These are phyloP conservation scores for Lichina pygmaea DNA, from an alignment of 495 filamentous ascomycete genomes.

Conservation along the genomic window DNA sequence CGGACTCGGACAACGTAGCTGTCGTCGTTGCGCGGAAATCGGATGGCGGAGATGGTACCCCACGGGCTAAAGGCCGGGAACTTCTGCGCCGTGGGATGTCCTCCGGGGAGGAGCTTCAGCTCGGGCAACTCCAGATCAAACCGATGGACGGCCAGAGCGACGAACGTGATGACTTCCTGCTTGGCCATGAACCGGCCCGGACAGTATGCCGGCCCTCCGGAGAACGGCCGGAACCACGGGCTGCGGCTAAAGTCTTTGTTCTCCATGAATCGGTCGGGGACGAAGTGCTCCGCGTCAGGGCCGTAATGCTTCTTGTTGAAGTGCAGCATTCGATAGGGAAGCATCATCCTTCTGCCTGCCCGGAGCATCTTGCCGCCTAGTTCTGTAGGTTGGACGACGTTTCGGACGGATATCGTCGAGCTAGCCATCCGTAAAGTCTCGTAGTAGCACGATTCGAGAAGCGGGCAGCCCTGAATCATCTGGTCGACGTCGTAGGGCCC, in stretches of 20 bases:
- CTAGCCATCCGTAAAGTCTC: conserved; percentile 7
- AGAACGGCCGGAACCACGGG: conserved; percentile 12
- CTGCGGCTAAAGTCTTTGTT: conserved; percentile 2
- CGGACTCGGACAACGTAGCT: no score
- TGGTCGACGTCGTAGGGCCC: conserved; percentile 1
- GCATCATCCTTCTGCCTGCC: conserved; percentile 4
- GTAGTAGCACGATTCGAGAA: conserved; percentile 3
- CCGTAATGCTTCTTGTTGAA: conserved; percentile 6
- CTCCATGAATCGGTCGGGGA: conserved; percentile 7
- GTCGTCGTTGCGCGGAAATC: no score
- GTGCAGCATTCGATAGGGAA: conserved; percentile 11
- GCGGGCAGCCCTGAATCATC: conserved; percentile 1
- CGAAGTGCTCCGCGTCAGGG: conserved; percentile 4
- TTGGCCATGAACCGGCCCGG: conserved; percentile 18
- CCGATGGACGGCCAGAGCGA: conserved; percentile 8
- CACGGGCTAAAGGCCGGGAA: no score
- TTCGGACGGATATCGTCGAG: conserved; percentile 3
- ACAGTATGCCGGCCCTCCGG: conserved; percentile 15
- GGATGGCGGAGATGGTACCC: no score
- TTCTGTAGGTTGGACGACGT: conserved; percentile 1
- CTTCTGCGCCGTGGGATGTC: no score
- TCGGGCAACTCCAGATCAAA: background rate
- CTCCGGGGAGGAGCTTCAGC: no score
- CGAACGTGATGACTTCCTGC: conserved; percentile 12
- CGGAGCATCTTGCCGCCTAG: conserved; percentile 6